These are phyloP conservation scores for Penicillium bialowiezense DNA, from an alignment of 495 filamentous ascomycete genomes.

Conservation along the genomic window DNA sequence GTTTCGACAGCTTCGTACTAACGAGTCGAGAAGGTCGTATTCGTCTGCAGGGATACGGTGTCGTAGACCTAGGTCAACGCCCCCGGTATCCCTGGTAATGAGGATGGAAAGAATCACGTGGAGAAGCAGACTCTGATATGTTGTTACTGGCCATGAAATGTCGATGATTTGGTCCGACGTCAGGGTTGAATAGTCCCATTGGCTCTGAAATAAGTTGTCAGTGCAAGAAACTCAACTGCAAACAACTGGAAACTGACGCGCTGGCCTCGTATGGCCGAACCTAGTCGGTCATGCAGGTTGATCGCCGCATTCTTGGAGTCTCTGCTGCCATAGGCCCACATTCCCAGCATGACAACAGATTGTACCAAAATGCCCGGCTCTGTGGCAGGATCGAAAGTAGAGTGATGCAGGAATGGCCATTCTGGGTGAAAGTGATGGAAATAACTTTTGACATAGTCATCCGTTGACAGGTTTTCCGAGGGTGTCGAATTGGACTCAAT, in stretches of 20 bases:
- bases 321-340: not conserved
- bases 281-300: not conserved
- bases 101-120: conserved; percentile 17
- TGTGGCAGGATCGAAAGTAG: not conserved
- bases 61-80: conserved; percentile 8
- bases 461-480: no score
- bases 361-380: not conserved
- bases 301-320: not conserved
- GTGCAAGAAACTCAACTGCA: no score
- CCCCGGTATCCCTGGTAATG: conserved; percentile 4
- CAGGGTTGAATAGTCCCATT: no score
- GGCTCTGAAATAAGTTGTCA: no score
- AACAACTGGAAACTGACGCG: not conserved
- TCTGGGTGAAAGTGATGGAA: not conserved
- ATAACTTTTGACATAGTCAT: not conserved
- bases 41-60: conserved; percentile 2
- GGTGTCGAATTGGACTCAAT: no score
- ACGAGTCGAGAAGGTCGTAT: conserved; percentile 9
- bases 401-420: not conserved
- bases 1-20: conserved; percentile 16
- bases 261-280: not conserved
- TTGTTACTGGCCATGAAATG: conserved; percentile 17
- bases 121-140: conserved; percentile 21
- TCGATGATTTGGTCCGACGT: no score
- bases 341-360: not conserved